Percentiles rank a stretch among this genome's conserved stretches.
Conservation (phyloP, 495 filamentous ascomycete species). For the Neohortaea acidophila region DNA sequence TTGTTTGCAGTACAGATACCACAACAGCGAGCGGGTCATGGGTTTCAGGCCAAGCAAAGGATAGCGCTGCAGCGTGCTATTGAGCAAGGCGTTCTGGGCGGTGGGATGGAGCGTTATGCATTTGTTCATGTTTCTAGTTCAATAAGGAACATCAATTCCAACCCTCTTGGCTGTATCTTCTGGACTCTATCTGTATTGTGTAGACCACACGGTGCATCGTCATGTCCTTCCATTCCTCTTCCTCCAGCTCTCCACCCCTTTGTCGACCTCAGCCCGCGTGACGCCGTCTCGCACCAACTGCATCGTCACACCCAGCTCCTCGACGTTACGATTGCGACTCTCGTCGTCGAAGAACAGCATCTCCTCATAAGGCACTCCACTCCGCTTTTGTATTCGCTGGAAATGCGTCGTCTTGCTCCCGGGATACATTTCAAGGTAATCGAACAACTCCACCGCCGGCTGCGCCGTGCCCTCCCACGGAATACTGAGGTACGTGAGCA, state of each 20-base stretch:
- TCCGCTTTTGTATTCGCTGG: constrained; percentile 50
- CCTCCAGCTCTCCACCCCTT: constrained; percentile 69
- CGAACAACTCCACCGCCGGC: constrained; percentile 62
- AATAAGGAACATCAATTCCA: too few species aligned
- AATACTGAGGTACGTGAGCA: constrained; percentile 60
- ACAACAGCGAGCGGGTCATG: too few species aligned
- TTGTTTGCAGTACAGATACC: too few species aligned
- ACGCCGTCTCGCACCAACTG: constrained; percentile 67
- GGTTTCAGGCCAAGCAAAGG: too few species aligned
- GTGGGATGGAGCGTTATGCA: too few species aligned
- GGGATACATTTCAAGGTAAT: constrained; percentile 80
- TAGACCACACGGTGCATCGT: too few species aligned
- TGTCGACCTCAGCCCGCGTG: constrained; percentile 61
- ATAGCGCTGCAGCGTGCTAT: too few species aligned
- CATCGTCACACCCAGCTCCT: constrained; percentile 64
- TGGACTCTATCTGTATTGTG: too few species aligned
- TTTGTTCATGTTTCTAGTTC: too few species aligned
- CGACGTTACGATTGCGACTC: constrained; percentile 69
- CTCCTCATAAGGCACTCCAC: constrained; percentile 53
- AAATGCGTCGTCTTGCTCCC: constrained; percentile 79
- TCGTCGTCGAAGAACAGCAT: constrained; percentile 99
- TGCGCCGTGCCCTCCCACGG: constrained; percentile 35
- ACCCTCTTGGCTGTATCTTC: too few species aligned
- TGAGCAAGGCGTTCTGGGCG: too few species aligned
- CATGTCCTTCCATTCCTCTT: constrained; percentile 35